phyloP scores from a whole-genome alignment of 176 grass and related monocot species.

The Elymus sibiricus region DNA sequence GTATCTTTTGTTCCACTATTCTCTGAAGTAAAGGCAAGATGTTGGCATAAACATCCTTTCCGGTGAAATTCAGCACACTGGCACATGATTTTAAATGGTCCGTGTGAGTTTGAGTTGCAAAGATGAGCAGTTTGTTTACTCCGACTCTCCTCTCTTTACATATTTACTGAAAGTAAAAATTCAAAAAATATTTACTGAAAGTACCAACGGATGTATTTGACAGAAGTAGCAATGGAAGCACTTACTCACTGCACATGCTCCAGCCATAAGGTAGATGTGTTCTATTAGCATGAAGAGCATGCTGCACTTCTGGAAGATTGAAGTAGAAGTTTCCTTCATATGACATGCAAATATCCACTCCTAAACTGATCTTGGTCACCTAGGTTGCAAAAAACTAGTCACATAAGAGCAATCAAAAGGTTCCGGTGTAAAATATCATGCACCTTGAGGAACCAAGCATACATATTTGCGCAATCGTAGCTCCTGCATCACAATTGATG shows the following conservation, averaged over 20 bases:
- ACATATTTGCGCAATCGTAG: constrained; percentile 89
- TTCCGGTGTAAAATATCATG: not conserved
- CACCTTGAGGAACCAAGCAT: constrained; percentile 23
- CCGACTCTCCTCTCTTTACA: not conserved
- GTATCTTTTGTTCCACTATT: constrained; percentile 83
- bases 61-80: constrained; percentile 80
- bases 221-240: not conserved
- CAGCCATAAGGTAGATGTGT: constrained; percentile 78
- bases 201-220: not conserved
- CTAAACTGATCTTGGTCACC: constrained; percentile 77
- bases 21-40: constrained; percentile 81
- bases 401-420: not conserved
- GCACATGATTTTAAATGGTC: constrained; percentile 13
- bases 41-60: constrained; percentile 64
- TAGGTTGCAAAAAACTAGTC: constrained; percentile 17
- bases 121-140: not conserved
- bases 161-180: not conserved
- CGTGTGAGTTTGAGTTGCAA: constrained; percentile 19
- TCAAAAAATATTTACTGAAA: not conserved
- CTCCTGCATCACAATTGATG: constrained; percentile 88
- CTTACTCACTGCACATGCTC: constrained; percentile 97
- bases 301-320: constrained; percentile 91
- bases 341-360: constrained; percentile 91
- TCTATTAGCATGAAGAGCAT: constrained; percentile 86
- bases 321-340: constrained; percentile 87